These are phyloP conservation scores for Scutellospora calospora DNA, from an alignment of 371 early-diverging fungal genomes.

Conservation along the genomic window DNA sequence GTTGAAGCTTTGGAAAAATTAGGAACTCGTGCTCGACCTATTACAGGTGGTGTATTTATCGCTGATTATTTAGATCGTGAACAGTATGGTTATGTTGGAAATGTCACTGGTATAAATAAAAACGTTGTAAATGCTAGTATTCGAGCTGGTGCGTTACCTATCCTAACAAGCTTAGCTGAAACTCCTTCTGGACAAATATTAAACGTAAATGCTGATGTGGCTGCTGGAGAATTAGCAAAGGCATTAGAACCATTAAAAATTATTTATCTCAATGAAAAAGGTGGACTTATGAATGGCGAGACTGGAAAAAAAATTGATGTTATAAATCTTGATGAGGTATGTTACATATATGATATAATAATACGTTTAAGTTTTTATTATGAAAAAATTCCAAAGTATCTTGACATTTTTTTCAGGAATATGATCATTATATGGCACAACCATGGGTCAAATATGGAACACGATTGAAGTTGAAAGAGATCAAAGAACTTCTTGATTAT, in stretches of 20 bases:
- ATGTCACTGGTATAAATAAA: constrained; percentile 89
- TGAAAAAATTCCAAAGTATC: too few relatives aligned
- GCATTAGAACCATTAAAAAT: constrained; percentile 97
- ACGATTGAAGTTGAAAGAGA: constrained; percentile 94
- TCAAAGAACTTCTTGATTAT: constrained; percentile 93
- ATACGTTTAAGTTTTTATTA: not conserved
- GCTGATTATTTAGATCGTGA: constrained; percentile 94
- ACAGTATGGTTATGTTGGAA: constrained; percentile 93
- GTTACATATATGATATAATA: not conserved
- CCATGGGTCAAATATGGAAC: constrained; percentile 97
- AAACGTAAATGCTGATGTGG: constrained; percentile 98
- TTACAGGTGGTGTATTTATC: constrained; percentile 93
- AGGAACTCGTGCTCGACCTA: constrained; percentile 94
- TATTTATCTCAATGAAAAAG: constrained; percentile 95
- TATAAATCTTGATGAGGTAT: constrained; percentile 95
- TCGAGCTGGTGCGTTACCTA: constrained; percentile 93
- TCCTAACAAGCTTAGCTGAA: constrained; percentile 95
- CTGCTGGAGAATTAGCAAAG: constrained; percentile 94
- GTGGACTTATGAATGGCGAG: constrained; percentile 91
- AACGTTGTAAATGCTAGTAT: constrained; percentile 91
- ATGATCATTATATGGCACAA: constrained; percentile 86
- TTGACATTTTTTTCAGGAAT: constrained; percentile 60
- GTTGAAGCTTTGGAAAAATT: constrained; percentile 95
- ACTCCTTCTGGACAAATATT: constrained; percentile 95
- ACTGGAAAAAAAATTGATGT: constrained; percentile 93